Evolutionary conservation across 2,329 filamentous ascomycete species (phyloP), one percentile per base, ranked within the genome.

Genomic region (Tympanopsis confertula): DNA sequence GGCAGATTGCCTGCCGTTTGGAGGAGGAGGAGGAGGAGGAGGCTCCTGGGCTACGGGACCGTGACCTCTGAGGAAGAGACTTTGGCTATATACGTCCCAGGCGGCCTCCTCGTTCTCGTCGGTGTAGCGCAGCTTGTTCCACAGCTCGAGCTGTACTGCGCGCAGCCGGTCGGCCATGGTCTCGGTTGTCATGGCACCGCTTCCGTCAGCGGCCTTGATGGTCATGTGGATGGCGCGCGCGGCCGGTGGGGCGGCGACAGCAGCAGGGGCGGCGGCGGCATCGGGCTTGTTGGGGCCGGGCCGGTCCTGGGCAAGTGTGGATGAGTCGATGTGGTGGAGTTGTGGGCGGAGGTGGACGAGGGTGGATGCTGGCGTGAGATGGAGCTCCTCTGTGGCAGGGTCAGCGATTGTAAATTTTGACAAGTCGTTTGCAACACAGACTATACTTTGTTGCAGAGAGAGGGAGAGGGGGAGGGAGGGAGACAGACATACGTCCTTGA

Each of bases 341-440:
- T 95, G 86, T 0, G 91, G 87, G 3, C 88, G 83, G 52, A 98
- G 77, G 54, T 94, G 86, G 30, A 94, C 83, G 33, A 94, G 75
- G 2, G 85, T 82, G 29, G 81, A 78, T 35, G 93, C 74, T 18
- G 83, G 84, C 1, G 86, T 93, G 28, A 96, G 75, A 60, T 95
- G 86, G 7, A 95, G 66, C 52, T 93, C 78, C 48, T 85, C 85
- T 88, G 45, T 13, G n/a, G 5, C 13, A 19, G 12, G 3, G 13
- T 10, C 5, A 13, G 22, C 47, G 38, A 48, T 43, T 17, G 37
- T 32, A 40, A 37, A 17, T n/a, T 4, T 1, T 36, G 22, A 40
- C 26, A 19, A 38, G 18, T 36, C 20, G 7, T 13, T 19, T 15
- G 36, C 18, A 19, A 37, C 36, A 39, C 45, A 54, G 42, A 54